phyloP scores from a whole-genome alignment of 805 yeast species.

The Wickerhamomyces chambardii region DNA sequence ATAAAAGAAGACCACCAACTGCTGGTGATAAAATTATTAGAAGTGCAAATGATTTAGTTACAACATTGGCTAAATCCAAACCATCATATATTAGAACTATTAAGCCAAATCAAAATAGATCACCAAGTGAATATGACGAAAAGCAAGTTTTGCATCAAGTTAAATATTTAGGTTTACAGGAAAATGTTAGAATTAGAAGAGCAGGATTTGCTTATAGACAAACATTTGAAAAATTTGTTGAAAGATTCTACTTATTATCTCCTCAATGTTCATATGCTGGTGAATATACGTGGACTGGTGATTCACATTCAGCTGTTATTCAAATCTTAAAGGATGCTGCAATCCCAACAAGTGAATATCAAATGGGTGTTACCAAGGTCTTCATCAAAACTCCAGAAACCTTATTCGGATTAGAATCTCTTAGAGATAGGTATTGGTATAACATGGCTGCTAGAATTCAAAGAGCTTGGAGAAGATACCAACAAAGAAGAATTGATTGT shows the following conservation, averaged over 20 bases:
- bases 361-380: slow-evolving; percentile 85
- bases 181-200: slow-evolving; percentile 94
- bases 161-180: slow-evolving; percentile 91
- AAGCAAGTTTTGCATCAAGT: slow-evolving; percentile 91
- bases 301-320: slow-evolving; percentile 41
- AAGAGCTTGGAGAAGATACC: slow-evolving; percentile 88
- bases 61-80: slow-evolving; percentile 80
- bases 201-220: slow-evolving; percentile 99
- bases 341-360: slow-evolving; percentile 77
- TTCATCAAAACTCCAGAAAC: slow-evolving; percentile 97
- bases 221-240: slow-evolving; percentile 92
- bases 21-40: slow-evolving; percentile 91
- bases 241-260: slow-evolving; percentile 83
- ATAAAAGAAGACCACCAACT: slow-evolving; percentile 84
- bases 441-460: slow-evolving; percentile 97
- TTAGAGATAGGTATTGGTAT: slow-evolving; percentile 97
- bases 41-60: slow-evolving; percentile 86
- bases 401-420: slow-evolving; percentile 85
- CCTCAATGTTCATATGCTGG: slow-evolving; percentile 91
- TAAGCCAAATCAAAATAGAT: slow-evolving; percentile 90
- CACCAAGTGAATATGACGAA: slow-evolving; percentile 83
- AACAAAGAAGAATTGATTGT: slow-evolving; percentile 75
- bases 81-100: slow-evolving; percentile 97
- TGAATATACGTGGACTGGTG: slow-evolving; percentile 59
- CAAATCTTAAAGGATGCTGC: slow-evolving; percentile 48